Evolutionary conservation across 371 early-diverging fungal genomes (phyloP).

Genomic region (Mucor saturninus): DNA sequence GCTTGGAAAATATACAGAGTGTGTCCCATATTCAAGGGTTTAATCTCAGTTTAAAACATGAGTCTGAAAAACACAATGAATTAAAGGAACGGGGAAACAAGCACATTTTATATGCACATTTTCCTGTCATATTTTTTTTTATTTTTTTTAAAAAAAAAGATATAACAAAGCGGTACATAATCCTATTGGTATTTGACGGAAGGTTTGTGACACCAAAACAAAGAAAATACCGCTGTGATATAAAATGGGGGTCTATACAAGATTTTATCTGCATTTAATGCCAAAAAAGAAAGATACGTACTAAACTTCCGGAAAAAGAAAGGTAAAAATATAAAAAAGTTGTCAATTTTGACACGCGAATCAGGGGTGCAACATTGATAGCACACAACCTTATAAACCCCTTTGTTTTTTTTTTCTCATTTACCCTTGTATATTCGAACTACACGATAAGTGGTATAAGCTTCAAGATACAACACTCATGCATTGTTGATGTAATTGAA

Average conservation of each 20-base stretch:
- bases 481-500: neutral
- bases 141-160: neutral
- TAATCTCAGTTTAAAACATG: too few species aligned
- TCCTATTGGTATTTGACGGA: neutral
- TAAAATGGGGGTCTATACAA: neutral
- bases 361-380: slow-evolving; percentile 7
- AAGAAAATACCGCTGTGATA: neutral
- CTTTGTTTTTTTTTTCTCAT: neutral
- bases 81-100: neutral
- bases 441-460: neutral
- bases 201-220: too few species aligned
- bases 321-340: neutral
- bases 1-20: too few species aligned
- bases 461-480: slow-evolving; percentile 2
- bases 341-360: slow-evolving; percentile 16
- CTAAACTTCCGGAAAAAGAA: neutral
- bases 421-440: neutral
- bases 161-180: neutral
- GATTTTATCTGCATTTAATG: neutral
- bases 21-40: too few species aligned
- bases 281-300: neutral
- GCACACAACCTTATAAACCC: neutral
- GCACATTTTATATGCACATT: neutral
- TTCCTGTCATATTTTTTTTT: neutral
- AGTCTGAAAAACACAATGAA: too few species aligned